These are phyloP conservation scores for Candida suzukii DNA, from an alignment of 805 yeast genomes.

Conservation along the genomic window DNA sequence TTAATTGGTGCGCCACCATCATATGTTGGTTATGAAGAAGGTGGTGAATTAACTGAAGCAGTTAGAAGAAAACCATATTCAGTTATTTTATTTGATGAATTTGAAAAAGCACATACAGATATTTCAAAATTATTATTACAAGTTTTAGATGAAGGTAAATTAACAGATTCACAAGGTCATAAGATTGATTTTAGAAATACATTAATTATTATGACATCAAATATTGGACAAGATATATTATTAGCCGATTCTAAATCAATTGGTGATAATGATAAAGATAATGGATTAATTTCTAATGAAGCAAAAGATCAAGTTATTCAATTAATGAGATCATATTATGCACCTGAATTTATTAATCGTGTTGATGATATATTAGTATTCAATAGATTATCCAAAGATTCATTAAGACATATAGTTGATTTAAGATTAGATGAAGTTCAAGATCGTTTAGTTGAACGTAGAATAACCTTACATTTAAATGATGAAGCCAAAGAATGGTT, in stretches of 20 bases:
- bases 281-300: slow-evolving; percentile 48
- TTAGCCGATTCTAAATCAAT: slow-evolving; percentile 50
- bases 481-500: slow-evolving; percentile 71
- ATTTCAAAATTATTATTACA: slow-evolving; percentile 86
- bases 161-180: slow-evolving; percentile 93
- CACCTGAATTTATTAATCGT: slow-evolving; percentile 94
- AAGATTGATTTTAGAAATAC: slow-evolving; percentile 92
- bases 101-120: slow-evolving; percentile 95
- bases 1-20: slow-evolving; percentile 98
- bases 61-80: slow-evolving; percentile 93
- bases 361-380: slow-evolving; percentile 91
- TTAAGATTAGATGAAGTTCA: slow-evolving; percentile 78
- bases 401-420: slow-evolving; percentile 75
- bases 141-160: slow-evolving; percentile 89
- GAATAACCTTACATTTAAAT: slow-evolving; percentile 50
- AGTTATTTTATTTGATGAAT: slow-evolving; percentile 89
- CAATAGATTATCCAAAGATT: slow-evolving; percentile 75
- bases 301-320: slow-evolving; percentile 58
- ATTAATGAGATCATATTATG: slow-evolving; percentile 63
- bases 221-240: slow-evolving; percentile 89
- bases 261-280: slow-evolving; percentile 37
- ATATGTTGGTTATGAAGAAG: slow-evolving; percentile 91
- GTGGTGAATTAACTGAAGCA: slow-evolving; percentile 95
- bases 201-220: slow-evolving; percentile 92
- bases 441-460: slow-evolving; percentile 68